Evolutionary conservation across 2,329 filamentous ascomycete genomes (phyloP).

Genomic region (Didymosphaeria variabile): DNA sequence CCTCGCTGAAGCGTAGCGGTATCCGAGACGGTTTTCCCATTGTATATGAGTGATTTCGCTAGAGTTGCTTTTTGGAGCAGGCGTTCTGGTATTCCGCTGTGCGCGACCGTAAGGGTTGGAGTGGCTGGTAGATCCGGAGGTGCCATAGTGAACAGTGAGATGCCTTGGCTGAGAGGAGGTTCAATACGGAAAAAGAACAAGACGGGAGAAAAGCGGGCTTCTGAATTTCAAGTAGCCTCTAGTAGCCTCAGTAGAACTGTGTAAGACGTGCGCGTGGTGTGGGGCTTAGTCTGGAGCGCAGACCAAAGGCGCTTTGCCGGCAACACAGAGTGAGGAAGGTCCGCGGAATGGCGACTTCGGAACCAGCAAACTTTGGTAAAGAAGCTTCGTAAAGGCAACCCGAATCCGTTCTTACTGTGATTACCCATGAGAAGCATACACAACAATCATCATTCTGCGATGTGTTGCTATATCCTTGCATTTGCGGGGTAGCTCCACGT

Average conservation of each 20-base stretch:
- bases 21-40: constrained; percentile 25
- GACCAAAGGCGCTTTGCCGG: not conserved
- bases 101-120: constrained; percentile 22
- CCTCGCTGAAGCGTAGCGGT: constrained; percentile 21
- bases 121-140: constrained; percentile 22
- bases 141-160: constrained; percentile 15
- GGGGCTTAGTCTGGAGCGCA: not conserved
- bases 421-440: not conserved
- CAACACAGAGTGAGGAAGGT: not conserved
- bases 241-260: not conserved
- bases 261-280: not conserved
- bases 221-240: not conserved
- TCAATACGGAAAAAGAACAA: not conserved
- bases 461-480: not conserved
- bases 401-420: too few species aligned
- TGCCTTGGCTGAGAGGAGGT: not conserved
- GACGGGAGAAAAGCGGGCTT: not conserved
- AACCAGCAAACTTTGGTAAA: not conserved
- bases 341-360: not conserved
- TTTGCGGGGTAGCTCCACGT: constrained; percentile 18
- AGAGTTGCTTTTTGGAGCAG: constrained; percentile 28
- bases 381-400: too few species aligned
- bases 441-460: not conserved
- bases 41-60: constrained; percentile 29
- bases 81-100: constrained; percentile 28